phyloP scores from a whole-genome alignment of 148 eudicot species.

The Chenopodium suecicum region DNA sequence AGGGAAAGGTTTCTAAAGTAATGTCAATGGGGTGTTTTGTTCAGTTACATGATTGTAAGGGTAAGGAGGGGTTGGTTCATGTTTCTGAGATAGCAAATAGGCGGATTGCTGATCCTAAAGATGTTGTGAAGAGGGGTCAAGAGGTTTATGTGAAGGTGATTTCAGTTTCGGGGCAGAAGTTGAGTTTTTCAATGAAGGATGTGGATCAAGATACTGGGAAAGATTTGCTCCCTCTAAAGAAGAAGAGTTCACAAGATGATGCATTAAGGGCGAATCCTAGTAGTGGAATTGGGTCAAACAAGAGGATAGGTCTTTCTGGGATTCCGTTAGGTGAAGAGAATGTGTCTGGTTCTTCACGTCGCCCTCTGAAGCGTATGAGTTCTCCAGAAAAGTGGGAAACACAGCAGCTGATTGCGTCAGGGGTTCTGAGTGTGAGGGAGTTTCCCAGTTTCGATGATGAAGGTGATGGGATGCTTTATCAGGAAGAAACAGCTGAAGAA shows the following conservation, averaged over 20 bases:
- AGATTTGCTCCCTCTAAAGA: conserved; percentile 77
- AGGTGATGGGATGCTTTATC: conserved; percentile 68
- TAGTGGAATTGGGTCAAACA: conserved; percentile 30
- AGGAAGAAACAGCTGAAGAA: conserved; percentile 81
- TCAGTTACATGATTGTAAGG: conserved; percentile 57
- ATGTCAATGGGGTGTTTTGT: conserved; percentile 88
- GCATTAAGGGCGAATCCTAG: conserved; percentile 51
- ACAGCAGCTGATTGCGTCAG: conserved; percentile 79
- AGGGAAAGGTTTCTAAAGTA: conserved; percentile 77
- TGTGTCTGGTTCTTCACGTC: conserved; percentile 49
- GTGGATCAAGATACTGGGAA: conserved; percentile 87
- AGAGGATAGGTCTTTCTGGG: conserved; percentile 77
- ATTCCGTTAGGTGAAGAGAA: conserved; percentile 64
- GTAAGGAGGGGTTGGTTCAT: conserved; percentile 90
- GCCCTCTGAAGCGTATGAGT: conserved; percentile 85
- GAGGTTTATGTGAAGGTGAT: conserved; percentile 84
- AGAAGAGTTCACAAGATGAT: conserved; percentile 47
- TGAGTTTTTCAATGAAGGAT: conserved; percentile 83
- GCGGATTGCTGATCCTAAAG: conserved; percentile 67
- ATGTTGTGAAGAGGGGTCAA: conserved; percentile 80
- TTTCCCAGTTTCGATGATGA: conserved; percentile 74
- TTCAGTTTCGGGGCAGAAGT: conserved; percentile 63
- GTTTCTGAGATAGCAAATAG: conserved; percentile 81
- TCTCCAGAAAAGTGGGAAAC: conserved; percentile 95
- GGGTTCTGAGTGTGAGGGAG: conserved; percentile 75